These are phyloP conservation scores for Vaccinium vitisidaea DNA, from an alignment of 148 eudicot genomes.

Conservation along the genomic window DNA sequence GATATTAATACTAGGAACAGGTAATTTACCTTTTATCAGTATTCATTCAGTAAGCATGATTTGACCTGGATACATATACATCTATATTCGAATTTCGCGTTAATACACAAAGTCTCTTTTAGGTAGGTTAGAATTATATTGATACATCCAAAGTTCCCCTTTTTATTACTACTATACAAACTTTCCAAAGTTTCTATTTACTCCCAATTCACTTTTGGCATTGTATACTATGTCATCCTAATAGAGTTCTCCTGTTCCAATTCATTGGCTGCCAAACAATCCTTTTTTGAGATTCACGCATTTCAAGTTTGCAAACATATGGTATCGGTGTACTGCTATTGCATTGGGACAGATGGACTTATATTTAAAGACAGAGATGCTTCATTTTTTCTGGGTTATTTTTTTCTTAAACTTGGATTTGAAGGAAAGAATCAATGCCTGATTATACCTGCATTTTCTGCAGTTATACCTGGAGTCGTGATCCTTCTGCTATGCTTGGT, in stretches of 20 bases:
- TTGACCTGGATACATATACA: not conserved
- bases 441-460: not conserved
- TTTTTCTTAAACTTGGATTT: not conserved
- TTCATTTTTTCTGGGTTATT: not conserved
- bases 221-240: not conserved
- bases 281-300: not conserved
- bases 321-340: not conserved
- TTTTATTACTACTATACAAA: not conserved
- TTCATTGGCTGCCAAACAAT: not conserved
- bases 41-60: not conserved
- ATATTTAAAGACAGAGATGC: not conserved
- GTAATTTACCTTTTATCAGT: not conserved
- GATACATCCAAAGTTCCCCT: not conserved
- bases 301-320: not conserved
- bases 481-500: not conserved
- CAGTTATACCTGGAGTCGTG: constrained; percentile 24
- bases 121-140: not conserved
- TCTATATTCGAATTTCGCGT: not conserved
- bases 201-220: not conserved
- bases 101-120: not conserved
- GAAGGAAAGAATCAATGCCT: not conserved
- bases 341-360: not conserved
- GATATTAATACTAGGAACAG: too few species aligned
- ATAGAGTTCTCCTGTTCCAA: not conserved
- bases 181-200: not conserved